phyloP scores from a whole-genome alignment of 176 grass and related monocot species.

The Musa schizocarpa region DNA sequence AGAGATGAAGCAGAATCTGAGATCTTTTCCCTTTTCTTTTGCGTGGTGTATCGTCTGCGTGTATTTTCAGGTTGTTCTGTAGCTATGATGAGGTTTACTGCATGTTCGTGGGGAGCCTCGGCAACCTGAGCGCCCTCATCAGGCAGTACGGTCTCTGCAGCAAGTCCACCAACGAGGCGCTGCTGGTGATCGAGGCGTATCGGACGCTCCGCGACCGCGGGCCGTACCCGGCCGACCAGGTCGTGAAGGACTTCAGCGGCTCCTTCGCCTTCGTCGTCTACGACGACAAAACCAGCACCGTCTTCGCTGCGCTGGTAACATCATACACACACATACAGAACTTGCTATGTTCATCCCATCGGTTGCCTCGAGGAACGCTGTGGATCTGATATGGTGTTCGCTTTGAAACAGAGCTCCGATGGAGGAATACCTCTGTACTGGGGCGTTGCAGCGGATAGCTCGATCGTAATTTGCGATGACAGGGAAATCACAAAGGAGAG shows the following conservation, averaged over 20 bases:
- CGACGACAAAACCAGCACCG: conserved; percentile 48
- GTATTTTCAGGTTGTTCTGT: conserved; percentile 55
- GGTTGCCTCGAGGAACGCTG: not conserved
- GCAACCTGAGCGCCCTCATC: conserved; percentile 75
- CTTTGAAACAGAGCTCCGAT: conserved; percentile 37
- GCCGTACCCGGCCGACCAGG: conserved; percentile 92
- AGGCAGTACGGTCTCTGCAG: conserved; percentile 73
- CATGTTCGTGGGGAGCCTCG: conserved; percentile 51
- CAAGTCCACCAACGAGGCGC: conserved; percentile 62
- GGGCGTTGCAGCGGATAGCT: conserved; percentile 76
- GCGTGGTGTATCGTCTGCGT: not conserved
- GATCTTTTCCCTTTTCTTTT: not conserved
- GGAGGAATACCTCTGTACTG: conserved; percentile 53
- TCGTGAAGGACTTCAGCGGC: conserved; percentile 80
- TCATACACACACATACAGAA: too few species aligned
- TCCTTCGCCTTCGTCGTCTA: conserved; percentile 87
- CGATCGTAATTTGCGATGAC: conserved; percentile 81
- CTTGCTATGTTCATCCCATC: not conserved
- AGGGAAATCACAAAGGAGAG: conserved; percentile 47
- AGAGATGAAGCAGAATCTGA: too few species aligned
- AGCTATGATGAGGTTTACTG: conserved; percentile 80
- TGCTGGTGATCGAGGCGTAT: conserved; percentile 86
- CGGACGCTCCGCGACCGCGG: conserved; percentile 89
- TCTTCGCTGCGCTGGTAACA: conserved; percentile 65
- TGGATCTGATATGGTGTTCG: not conserved